These are phyloP conservation scores for Lophium mytilinum DNA, from an alignment of 495 filamentous ascomycete genomes.

Conservation along the genomic window DNA sequence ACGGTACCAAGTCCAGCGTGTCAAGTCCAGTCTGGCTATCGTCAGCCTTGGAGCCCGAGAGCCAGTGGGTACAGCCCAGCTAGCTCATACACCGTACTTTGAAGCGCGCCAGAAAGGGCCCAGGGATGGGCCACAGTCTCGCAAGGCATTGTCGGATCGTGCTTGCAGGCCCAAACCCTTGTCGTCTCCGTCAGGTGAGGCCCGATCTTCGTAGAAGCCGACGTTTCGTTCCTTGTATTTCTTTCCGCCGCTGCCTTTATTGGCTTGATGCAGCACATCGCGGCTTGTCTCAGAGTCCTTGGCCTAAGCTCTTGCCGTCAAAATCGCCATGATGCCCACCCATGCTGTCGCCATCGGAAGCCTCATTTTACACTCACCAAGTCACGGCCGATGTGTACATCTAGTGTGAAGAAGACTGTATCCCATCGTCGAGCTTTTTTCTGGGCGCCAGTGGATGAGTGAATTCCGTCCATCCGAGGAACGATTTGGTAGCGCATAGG, in stretches of 20 bases:
- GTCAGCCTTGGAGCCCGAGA: background rate
- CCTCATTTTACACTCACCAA: background rate
- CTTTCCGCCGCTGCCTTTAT: conserved; percentile 20
- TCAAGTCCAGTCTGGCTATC: background rate
- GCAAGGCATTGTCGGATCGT: conserved; percentile 15
- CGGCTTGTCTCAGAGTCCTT: conserved; percentile 16
- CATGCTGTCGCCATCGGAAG: background rate
- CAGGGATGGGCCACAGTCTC: conserved; percentile 6
- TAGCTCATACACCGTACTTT: conserved; percentile 25
- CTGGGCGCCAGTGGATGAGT: too few relatives aligned
- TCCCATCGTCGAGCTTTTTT: too few relatives aligned
- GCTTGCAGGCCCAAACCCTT: conserved; percentile 7
- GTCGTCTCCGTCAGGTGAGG: conserved; percentile 20
- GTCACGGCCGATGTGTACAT: background rate
- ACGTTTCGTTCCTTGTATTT: conserved; percentile 9
- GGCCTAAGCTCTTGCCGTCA: background rate
- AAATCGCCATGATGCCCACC: background rate
- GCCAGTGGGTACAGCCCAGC: conserved; percentile 8
- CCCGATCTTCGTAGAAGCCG: conserved; percentile 13
- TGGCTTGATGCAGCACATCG: conserved; percentile 11
- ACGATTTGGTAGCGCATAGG: too few relatives aligned
- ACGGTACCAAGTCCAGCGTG: background rate
- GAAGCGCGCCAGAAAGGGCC: background rate
- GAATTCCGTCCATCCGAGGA: too few relatives aligned
- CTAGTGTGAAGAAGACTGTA: too few relatives aligned